phyloP scores from a whole-genome alignment of 495 filamentous ascomycete species.

The Xylaria palmicola region DNA sequence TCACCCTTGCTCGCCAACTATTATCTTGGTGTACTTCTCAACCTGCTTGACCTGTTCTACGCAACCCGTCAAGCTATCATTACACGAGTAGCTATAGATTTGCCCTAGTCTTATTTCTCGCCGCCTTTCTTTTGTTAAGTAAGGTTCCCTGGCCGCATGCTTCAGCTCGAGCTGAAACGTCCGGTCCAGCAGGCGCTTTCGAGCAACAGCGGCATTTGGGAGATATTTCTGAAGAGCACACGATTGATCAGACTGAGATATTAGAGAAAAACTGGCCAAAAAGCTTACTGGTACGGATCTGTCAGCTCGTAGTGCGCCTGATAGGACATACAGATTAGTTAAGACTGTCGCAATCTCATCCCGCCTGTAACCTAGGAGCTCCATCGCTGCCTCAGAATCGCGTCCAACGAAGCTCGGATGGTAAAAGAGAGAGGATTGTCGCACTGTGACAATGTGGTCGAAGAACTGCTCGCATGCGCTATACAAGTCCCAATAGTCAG shows the following conservation, averaged over 20 bases:
- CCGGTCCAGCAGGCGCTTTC: constrained; percentile 49
- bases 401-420: constrained; percentile 48
- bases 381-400: constrained; percentile 40
- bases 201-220: constrained; percentile 51
- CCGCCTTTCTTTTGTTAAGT: constrained; percentile 21
- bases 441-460: constrained; percentile 56
- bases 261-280: neutral
- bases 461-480: constrained; percentile 55
- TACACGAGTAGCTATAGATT: constrained; percentile 40
- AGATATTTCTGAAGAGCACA: constrained; percentile 40
- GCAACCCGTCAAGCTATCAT: constrained; percentile 56
- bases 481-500: neutral
- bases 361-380: constrained; percentile 48
- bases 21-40: constrained; percentile 52
- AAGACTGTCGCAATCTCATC: constrained; percentile 58
- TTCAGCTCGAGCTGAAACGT: constrained; percentile 50
- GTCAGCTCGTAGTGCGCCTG: constrained; percentile 50
- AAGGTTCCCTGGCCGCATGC: constrained; percentile 28
- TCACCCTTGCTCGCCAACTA: constrained; percentile 53
- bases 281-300: constrained; percentile 46
- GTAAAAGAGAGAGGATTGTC: constrained; percentile 58
- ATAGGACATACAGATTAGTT: constrained; percentile 57
- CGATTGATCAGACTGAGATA: neutral
- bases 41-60: constrained; percentile 53
- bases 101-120: constrained; percentile 31